Conservation (phyloP, 2,329 filamentous ascomycete genomes). For the Didymella pomorum region DNA sequence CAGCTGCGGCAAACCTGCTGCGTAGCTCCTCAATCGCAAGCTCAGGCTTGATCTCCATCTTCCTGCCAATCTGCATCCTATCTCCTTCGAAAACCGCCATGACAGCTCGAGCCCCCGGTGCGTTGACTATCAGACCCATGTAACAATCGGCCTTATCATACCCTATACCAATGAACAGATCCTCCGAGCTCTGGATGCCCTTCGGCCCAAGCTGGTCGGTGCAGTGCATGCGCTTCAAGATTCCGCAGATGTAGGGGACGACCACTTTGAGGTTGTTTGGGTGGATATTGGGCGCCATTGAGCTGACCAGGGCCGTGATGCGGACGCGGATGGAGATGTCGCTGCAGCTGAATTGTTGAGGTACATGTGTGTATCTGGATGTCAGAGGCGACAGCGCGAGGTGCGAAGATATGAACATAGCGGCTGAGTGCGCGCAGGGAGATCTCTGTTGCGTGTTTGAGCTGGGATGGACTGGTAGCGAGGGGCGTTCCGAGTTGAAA, state of each 20-base stretch:
- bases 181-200: background rate
- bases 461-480: background rate
- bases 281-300: background rate
- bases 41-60: background rate
- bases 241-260: background rate
- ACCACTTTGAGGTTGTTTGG: background rate
- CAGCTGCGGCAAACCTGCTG: background rate
- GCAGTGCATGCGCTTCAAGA: background rate
- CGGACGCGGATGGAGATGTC: background rate
- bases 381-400: background rate
- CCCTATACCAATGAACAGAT: background rate
- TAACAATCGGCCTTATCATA: background rate
- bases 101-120: background rate
- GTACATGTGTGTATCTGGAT: background rate
- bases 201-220: background rate
- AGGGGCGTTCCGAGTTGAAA: no score
- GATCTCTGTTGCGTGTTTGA: background rate
- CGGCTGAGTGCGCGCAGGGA: background rate
- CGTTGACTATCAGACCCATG: slow-evolving; percentile 1
- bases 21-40: background rate
- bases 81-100: background rate
- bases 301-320: background rate
- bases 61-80: background rate
- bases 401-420: background rate
- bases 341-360: background rate